Evolutionary conservation across 2,329 filamentous ascomycete genomes (phyloP).

Genomic region (Colletotrichum costaricense): DNA sequence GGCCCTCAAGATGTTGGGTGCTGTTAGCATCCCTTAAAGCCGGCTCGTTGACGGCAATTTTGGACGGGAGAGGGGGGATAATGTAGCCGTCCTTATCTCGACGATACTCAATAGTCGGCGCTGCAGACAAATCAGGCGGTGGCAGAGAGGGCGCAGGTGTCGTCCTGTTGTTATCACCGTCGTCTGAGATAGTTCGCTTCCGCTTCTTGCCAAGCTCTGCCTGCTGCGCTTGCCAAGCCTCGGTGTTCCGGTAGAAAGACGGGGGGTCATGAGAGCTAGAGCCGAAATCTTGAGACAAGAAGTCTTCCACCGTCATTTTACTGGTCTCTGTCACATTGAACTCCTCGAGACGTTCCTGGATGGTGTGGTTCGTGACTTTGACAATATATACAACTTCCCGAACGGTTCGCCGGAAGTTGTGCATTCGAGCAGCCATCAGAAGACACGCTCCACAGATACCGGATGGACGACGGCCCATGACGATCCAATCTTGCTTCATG

Average conservation of each 20-base stretch:
- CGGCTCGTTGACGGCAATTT: conserved; percentile 29
- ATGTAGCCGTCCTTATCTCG: conserved; percentile 37
- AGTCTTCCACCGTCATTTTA: conserved; percentile 87
- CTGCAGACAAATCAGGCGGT: conserved; percentile 41
- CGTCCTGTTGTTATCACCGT: conserved; percentile 40
- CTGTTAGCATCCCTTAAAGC: conserved; percentile 28
- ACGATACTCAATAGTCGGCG: conserved; percentile 30
- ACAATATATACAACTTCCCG: conserved; percentile 98
- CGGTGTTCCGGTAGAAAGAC: conserved; percentile 76
- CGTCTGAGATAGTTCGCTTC: conserved; percentile 54
- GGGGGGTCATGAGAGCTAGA: conserved; percentile 78
- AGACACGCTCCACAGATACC: conserved; percentile 95
- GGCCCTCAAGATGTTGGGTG: conserved; percentile 26
- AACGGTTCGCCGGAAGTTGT: conserved; percentile 94
- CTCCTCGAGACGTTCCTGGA: conserved; percentile 90
- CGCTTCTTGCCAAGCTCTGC: conserved; percentile 61
- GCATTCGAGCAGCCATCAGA: conserved; percentile 95
- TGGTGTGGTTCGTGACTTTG: conserved; percentile 93
- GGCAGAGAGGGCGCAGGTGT: conserved; percentile 33
- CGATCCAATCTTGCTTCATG: conserved; percentile 98
- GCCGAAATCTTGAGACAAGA: conserved; percentile 75
- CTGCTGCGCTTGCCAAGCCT: conserved; percentile 67
- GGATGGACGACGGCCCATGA: conserved; percentile 90
- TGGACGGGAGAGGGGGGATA: conserved; percentile 34
- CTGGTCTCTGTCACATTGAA: conserved; percentile 90